Conservation (phyloP, 1,284 basidiomycete genomes). For the Sporisorium scitamineum region DNA sequence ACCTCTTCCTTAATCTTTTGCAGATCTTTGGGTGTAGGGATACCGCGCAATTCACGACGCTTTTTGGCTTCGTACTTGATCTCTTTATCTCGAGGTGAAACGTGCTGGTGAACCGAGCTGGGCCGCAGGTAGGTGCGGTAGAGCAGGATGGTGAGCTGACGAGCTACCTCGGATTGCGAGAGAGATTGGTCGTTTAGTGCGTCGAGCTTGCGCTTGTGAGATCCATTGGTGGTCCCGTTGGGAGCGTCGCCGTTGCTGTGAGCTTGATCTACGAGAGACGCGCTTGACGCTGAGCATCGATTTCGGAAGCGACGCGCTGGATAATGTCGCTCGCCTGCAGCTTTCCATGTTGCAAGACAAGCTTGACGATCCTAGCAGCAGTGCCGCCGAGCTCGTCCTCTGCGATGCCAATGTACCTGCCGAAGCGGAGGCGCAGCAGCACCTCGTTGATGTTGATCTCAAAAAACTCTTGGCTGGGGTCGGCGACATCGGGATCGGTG, state of each 20-base stretch:
- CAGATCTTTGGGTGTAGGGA: slow-evolving; percentile 70
- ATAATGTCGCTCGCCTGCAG: slow-evolving; percentile 81
- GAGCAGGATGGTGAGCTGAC: slow-evolving; percentile 47
- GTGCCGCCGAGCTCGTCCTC: slow-evolving; percentile 76
- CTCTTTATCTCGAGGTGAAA: slow-evolving; percentile 65
- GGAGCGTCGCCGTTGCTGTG: slow-evolving; percentile 16
- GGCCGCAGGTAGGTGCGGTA: slow-evolving; percentile 60
- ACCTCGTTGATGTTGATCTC: slow-evolving; percentile 70
- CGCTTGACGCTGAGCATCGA: slow-evolving; percentile 19
- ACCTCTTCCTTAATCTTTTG: slow-evolving; percentile 65
- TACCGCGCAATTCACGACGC: slow-evolving; percentile 60
- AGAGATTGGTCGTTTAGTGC: slow-evolving; percentile 10
- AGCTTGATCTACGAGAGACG: slow-evolving; percentile 4
- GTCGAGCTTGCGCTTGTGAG: slow-evolving; percentile 45
- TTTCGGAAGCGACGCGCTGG: slow-evolving; percentile 70
- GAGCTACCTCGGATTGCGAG: slow-evolving; percentile 20
- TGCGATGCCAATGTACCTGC: slow-evolving; percentile 81
- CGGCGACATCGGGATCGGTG: slow-evolving; percentile 39
- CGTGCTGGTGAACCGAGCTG: slow-evolving; percentile 68
- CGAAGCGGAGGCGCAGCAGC: slow-evolving; percentile 67
- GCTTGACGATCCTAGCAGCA: slow-evolving; percentile 71
- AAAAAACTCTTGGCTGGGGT: slow-evolving; percentile 66
- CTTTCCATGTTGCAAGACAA: slow-evolving; percentile 85
- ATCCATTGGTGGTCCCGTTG: slow-evolving; percentile 21
- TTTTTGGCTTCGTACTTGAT: slow-evolving; percentile 62